phyloP scores from a whole-genome alignment of 2,329 filamentous ascomycete species.

The Cladorrhinum sp. region DNA sequence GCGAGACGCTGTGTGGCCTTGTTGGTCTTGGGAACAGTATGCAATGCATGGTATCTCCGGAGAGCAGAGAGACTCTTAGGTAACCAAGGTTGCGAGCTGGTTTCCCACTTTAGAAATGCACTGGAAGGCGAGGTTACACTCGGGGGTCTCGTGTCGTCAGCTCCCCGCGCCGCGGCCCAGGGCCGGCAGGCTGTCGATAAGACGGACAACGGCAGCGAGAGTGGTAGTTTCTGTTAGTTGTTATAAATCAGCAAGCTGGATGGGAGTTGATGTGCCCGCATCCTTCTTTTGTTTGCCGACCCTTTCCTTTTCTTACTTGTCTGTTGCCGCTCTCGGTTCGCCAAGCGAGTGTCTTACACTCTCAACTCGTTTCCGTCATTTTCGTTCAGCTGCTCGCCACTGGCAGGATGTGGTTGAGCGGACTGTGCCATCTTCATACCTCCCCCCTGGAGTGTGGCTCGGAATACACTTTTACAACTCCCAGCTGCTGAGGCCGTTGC shows the following conservation, averaged over 20 bases:
- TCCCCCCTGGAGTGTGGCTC: neutral
- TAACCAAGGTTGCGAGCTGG: slow-evolving; percentile 7
- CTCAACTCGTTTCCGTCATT: no score
- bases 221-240: neutral
- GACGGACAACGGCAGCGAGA: neutral
- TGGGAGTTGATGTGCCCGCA: neutral
- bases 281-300: neutral
- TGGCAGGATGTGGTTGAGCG: neutral
- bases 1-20: slow-evolving; percentile 10
- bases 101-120: slow-evolving; percentile 8
- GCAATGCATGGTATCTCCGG: neutral
- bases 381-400: neutral
- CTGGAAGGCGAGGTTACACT: slow-evolving; percentile 17
- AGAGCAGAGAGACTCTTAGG: neutral
- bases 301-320: neutral
- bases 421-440: neutral
- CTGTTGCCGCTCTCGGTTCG: neutral
- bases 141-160: slow-evolving; percentile 8
- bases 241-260: neutral
- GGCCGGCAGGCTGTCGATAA: neutral
- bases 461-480: neutral
- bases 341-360: no score
- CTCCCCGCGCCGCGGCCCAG: slow-evolving; percentile 3
- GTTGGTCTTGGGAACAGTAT: neutral
- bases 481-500: no score